phyloP scores from a whole-genome alignment of 768 basidiomycete species.

The Serendipita sp. region DNA sequence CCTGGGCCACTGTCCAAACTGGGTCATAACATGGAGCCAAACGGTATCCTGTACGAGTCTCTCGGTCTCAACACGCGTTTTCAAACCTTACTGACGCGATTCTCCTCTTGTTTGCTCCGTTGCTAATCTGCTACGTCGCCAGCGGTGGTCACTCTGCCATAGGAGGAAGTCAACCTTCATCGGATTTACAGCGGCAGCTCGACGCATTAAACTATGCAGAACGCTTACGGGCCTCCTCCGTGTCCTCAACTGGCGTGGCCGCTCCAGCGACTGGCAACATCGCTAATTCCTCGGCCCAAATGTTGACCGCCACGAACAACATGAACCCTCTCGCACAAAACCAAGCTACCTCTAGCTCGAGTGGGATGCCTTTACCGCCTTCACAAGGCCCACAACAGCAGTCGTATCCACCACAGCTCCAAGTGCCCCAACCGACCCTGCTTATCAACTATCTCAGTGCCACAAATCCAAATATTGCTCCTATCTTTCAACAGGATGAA shows the following conservation, averaged over 20 bases:
- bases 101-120: neutral
- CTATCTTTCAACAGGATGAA: neutral
- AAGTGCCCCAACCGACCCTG: neutral
- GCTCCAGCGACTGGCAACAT: neutral
- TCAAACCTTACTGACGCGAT: neutral
- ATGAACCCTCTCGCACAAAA: neutral
- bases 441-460: neutral
- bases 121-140: neutral
- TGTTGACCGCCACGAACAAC: neutral
- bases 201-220: constrained; percentile 6
- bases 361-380: neutral
- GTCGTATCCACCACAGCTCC: neutral
- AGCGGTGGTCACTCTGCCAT: neutral
- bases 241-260: neutral
- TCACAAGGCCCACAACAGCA: neutral
- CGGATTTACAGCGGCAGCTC: constrained; percentile 5
- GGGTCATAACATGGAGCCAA: neutral
- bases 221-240: neutral
- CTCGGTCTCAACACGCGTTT: neutral
- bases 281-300: neutral
- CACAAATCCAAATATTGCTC: neutral
- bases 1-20: too few relatives aligned
- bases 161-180: neutral
- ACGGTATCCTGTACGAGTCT: neutral
- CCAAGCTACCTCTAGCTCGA: neutral